Evolutionary conservation across 331 rosid species (phyloP), one percentile per base, ranked within the genome.

Genomic region (Prunus yedoensis): DNA sequence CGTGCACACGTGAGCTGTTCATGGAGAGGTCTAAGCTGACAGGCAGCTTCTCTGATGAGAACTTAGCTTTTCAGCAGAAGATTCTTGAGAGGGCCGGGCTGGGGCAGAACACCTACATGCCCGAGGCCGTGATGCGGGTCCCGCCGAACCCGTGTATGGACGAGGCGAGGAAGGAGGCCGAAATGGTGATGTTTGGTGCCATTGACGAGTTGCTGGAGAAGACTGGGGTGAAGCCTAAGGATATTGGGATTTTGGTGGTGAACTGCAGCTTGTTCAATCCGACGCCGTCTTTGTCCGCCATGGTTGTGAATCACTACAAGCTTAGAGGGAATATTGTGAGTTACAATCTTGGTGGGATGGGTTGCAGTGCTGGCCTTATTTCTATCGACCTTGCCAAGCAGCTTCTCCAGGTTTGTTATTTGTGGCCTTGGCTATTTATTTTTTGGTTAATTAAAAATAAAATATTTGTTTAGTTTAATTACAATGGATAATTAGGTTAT

Each of bases 341-440:
- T 77, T 94, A 85, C 32, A 94, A 94, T 79, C 98, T 94, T 60
- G 97, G 96, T 27, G 98, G 98, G 16, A 94, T 94, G 98, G 98
- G 98, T 12, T 94, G 98, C 72, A 94, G 98, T 68, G 98, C 98
- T 47, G 97, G 97, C 1, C 94, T 94, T 10, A 87, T 94, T 72
- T 91, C 98, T 8, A 90, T 94, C 17, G 98, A 94, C 75, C 98
- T 94, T 38, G 98, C 98, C 43, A 94, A 90, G 21, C 93, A 94
- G 35, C 94, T 94, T 25, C 83, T 94, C 30, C 98, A 94, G 97
- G 98, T 91, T 20, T 47, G 41, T 61, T 18, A 8, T 16, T 3
- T 0, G 3, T 32, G 41, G 5, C 15, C 11, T 67, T 60, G 25
- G 3, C 30, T 60, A 21, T 59, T 12, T 11, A 10, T 4, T 9